Evolutionary conservation across 305 asterid species (phyloP).

Genomic region (Salvia sclarea): DNA sequence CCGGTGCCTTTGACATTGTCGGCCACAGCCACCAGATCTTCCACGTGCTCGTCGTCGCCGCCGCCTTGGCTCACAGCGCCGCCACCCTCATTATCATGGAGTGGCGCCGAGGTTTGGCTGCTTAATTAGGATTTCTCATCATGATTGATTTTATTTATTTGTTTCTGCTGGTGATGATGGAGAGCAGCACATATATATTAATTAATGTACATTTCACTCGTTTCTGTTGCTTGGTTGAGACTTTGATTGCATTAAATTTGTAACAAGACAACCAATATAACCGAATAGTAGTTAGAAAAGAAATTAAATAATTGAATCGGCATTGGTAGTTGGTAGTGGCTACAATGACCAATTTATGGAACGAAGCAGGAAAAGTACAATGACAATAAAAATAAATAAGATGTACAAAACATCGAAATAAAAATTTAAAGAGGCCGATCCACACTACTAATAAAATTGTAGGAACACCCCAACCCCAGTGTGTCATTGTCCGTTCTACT

Average conservation of each 20-base stretch:
- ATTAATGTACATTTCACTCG: no score
- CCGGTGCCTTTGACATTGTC: slow-evolving; percentile 61
- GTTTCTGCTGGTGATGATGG: background rate
- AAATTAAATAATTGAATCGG: no score
- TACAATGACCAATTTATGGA: no score
- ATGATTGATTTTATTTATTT: background rate
- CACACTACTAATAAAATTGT: no score
- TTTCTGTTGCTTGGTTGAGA: no score
- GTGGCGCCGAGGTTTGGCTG: slow-evolving; percentile 53
- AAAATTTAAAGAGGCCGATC: background rate
- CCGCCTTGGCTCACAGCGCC: slow-evolving; percentile 66
- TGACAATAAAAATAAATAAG: background rate
- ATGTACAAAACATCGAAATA: background rate
- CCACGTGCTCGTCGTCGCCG: slow-evolving; percentile 64
- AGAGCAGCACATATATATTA: background rate
- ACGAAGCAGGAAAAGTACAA: background rate
- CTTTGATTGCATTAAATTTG: no score
- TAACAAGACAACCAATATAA: no score
- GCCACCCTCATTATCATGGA: slow-evolving; percentile 77
- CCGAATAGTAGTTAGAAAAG: no score
- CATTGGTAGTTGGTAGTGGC: no score
- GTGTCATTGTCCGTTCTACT: no score
- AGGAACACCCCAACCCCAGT: no score
- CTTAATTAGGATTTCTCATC: no score
- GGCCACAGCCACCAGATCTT: slow-evolving; percentile 79